Percentiles rank a stretch among this genome's conserved stretches.
Evolutionary conservation across 768 basidiomycete species (phyloP).

Genomic region (Astraeus odoratus): DNA sequence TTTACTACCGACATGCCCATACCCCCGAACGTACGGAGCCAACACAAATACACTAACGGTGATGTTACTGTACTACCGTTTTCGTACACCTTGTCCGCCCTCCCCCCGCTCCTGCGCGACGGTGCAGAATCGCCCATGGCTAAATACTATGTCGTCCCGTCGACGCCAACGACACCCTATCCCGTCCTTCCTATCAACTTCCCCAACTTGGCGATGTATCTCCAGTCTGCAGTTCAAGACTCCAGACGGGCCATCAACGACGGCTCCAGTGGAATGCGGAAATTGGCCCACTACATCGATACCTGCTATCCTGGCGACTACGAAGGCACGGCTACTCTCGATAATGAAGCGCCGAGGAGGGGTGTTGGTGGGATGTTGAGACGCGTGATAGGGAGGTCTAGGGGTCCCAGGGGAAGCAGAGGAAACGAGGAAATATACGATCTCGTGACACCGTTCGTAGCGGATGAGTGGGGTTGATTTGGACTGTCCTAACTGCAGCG

Average conservation of each 20-base stretch:
- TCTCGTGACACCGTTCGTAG: slow-evolving; percentile 74
- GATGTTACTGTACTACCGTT: slow-evolving; percentile 67
- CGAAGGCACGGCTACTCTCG: slow-evolving; percentile 15
- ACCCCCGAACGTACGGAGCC: slow-evolving; percentile 38
- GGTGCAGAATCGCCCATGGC: slow-evolving; percentile 55
- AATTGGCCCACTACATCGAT: slow-evolving; percentile 65
- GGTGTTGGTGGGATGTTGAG: slow-evolving; percentile 51
- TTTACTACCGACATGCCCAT: slow-evolving; percentile 67
- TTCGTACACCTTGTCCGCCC: slow-evolving; percentile 56
- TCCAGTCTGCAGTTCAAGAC: slow-evolving; percentile 63
- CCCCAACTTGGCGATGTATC: slow-evolving; percentile 69
- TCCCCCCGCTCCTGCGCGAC: slow-evolving; percentile 59
- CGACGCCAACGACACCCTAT: slow-evolving; percentile 49
- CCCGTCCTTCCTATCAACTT: slow-evolving; percentile 70
- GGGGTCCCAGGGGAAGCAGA: slow-evolving; percentile 38
- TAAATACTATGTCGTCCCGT: slow-evolving; percentile 67
- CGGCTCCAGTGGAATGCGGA: slow-evolving; percentile 52
- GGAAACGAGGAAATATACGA: slow-evolving; percentile 77
- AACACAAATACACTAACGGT: slow-evolving; percentile 43
- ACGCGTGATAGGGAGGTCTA: slow-evolving; percentile 50
- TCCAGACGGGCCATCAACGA: slow-evolving; percentile 58
- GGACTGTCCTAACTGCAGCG: too few relatives aligned
- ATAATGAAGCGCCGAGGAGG: slow-evolving; percentile 31
- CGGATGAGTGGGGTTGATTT: slow-evolving; percentile 62
- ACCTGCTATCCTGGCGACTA: slow-evolving; percentile 53